A percentile compares a stretch with the other conserved stretches of the same genome.
Evolutionary conservation across 768 basidiomycete genomes (phyloP).

Genomic region (Stropharia rugosoannulata): DNA sequence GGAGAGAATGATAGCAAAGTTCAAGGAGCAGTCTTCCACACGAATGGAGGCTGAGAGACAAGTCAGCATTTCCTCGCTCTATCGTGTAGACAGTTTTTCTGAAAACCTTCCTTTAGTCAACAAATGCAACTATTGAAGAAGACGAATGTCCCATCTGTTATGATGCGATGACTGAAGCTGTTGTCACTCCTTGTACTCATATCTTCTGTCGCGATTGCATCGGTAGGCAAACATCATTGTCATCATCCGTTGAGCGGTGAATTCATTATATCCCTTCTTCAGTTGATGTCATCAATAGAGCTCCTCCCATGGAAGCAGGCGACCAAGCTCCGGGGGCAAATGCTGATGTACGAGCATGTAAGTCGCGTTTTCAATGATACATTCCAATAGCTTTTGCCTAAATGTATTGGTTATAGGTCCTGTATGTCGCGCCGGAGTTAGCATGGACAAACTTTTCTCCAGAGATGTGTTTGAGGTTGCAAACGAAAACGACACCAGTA

Average conservation of each 20-base stretch:
- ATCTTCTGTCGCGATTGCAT: conserved; percentile 65
- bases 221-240: conserved; percentile 27
- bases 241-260: neutral
- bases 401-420: conserved; percentile 40
- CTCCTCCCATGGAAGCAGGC: conserved; percentile 26
- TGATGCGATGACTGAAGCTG: conserved; percentile 51
- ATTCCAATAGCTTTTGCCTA: neutral
- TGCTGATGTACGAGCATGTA: conserved; percentile 51
- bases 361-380: conserved; percentile 14
- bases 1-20: conserved; percentile 42
- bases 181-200: conserved; percentile 61
- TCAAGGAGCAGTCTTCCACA: conserved; percentile 38
- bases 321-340: conserved; percentile 26
- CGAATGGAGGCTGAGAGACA: conserved; percentile 55
- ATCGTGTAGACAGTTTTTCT: neutral
- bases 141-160: conserved; percentile 72
- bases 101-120: conserved; percentile 32
- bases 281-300: conserved; percentile 40
- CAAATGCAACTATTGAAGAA: conserved; percentile 44
- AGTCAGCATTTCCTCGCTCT: conserved; percentile 24
- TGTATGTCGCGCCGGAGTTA: conserved; percentile 56
- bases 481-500: conserved; percentile 37
- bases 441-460: conserved; percentile 46
- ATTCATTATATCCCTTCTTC: neutral
- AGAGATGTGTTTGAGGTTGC: conserved; percentile 62